Evolutionary conservation across 148 eudicot species (phyloP), one percentile per base, ranked within the genome.

Genomic region (Diospyros lotus): DNA sequence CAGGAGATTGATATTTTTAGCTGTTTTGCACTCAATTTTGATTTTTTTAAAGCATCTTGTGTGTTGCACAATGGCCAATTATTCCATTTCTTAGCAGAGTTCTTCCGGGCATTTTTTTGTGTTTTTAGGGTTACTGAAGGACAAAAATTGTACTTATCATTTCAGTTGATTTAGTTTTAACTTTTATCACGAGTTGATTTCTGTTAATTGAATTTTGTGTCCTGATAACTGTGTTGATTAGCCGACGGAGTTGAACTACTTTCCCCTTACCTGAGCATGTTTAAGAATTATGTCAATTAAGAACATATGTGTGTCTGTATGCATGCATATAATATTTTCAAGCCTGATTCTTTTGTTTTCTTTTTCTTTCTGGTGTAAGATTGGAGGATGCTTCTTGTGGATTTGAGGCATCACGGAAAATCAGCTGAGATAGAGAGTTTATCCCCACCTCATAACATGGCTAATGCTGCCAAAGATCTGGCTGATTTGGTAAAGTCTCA

Each of bases 351-450:
- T 46, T 13, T 9, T 39, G 11, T 63, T 5, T 54, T 14, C 18
- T 68, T 54, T 71, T 85, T 61, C 64, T 84, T 18, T 62, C 72
- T 14, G 4, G 65, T 5, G 78, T 76, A 77, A 92, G 97, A 86
- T 52, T 94, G 97, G 97, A 90, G 93, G 77, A 76, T 94, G 88
- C 87, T 92, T 75, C 90, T 89, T 42, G 87, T 91, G 82, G 97
- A 95, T 69, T 81, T 95, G 87, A 86, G 98, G 82, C 93, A 95
- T 71, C 99, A 95, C 61, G 99, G 99, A 42, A 80, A 75, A 18
- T 95, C 99, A 3, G 90, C 97, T 80, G 94, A 81, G 71, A 28
- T 92, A 42, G 79, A 85, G 66, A 83, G 82, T 17, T 75, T 93
- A 76, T 40, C n/a, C 62, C 89, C 90, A 51, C 99, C 97, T 0